Evolutionary conservation across 106 monocot species (phyloP).

Genomic region (Dendrobium chrysotoxum): DNA sequence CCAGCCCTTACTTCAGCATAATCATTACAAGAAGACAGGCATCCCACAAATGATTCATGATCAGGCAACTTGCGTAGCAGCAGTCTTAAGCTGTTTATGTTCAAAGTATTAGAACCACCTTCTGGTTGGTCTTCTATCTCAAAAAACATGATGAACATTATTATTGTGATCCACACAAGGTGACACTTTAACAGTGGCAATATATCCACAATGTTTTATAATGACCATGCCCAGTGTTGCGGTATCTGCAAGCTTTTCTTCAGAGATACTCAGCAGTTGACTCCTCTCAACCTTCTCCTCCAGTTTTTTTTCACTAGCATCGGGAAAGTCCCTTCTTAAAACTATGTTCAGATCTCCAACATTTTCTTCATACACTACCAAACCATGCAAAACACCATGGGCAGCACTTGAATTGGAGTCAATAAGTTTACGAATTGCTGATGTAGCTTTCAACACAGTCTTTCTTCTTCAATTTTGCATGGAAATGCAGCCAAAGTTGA

Average conservation of each 20-base stretch:
- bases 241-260: conserved; percentile 53
- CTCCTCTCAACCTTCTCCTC: conserved; percentile 60
- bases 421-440: conserved; percentile 39
- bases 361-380: conserved; percentile 41
- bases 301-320: conserved; percentile 53
- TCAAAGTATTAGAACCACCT: conserved; percentile 88
- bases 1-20: conserved; percentile 20
- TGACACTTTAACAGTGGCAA: conserved; percentile 60
- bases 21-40: conserved; percentile 13
- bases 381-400: conserved; percentile 14
- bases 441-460: conserved; percentile 60
- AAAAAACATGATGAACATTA: conserved; percentile 16
- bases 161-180: conserved; percentile 17
- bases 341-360: conserved; percentile 60
- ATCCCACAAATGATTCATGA: conserved; percentile 16
- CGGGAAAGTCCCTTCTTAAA: conserved; percentile 47
- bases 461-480: conserved; percentile 88
- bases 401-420: conserved; percentile 13
- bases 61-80: conserved; percentile 25
- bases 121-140: conserved; percentile 69
- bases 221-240: conserved; percentile 64
- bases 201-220: conserved; percentile 80
- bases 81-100: conserved; percentile 79
- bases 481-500: conserved; percentile 50
- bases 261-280: conserved; percentile 26